Evolutionary conservation across 1,284 basidiomycete genomes (phyloP).

Genomic region (Ceratobasidium sp.): DNA sequence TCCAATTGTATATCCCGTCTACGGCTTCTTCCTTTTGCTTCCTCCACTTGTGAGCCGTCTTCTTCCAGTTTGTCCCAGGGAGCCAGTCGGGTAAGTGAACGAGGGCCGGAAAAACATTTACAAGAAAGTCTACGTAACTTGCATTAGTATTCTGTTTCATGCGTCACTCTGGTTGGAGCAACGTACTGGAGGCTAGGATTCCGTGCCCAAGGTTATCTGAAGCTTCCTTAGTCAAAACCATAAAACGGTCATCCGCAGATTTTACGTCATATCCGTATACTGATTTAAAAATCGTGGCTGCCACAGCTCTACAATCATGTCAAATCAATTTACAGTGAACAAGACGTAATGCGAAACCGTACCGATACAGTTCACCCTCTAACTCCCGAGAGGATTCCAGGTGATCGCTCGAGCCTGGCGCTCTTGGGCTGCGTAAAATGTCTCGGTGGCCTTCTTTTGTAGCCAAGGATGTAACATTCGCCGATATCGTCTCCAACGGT

Average conservation of each 20-base stretch:
- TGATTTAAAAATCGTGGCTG: slow-evolving; percentile 27
- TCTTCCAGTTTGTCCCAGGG: slow-evolving; percentile 36
- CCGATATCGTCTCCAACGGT: slow-evolving; percentile 36
- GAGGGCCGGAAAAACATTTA: slow-evolving; percentile 39
- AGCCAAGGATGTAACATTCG: slow-evolving; percentile 43
- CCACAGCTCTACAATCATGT: slow-evolving; percentile 2
- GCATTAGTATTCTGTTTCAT: background rate
- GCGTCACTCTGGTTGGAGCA: background rate
- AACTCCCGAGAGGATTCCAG: background rate
- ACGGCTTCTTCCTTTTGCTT: slow-evolving; percentile 35
- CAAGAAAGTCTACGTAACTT: slow-evolving; percentile 25
- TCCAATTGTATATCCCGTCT: slow-evolving; percentile 38
- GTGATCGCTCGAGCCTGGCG: slow-evolving; percentile 12
- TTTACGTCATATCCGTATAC: slow-evolving; percentile 43
- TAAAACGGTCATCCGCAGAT: slow-evolving; percentile 29
- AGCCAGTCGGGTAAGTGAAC: slow-evolving; percentile 27
- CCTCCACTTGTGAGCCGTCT: slow-evolving; percentile 21
- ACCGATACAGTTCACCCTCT: slow-evolving; percentile 32
- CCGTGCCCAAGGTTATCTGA: slow-evolving; percentile 31
- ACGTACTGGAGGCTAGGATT: slow-evolving; percentile 29
- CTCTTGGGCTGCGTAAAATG: slow-evolving; percentile 30
- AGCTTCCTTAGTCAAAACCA: slow-evolving; percentile 25
- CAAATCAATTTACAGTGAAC: background rate
- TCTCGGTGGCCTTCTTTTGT: slow-evolving; percentile 20
- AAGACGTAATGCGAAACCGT: background rate